phyloP scores from a whole-genome alignment of 306 rosid genomes.

The Lathyrus sativus region DNA sequence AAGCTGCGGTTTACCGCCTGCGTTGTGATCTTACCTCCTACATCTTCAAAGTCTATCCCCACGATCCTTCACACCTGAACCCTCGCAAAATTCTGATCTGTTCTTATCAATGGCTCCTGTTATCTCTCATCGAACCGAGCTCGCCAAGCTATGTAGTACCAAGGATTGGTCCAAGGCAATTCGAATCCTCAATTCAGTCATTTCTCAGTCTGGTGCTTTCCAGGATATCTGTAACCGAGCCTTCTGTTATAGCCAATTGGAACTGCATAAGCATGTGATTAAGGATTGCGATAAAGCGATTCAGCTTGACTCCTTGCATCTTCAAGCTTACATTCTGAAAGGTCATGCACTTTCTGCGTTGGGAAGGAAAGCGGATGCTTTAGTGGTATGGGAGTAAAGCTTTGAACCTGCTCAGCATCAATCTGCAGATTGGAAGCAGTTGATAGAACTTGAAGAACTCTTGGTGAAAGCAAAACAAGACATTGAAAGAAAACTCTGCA shows the following conservation, averaged over 20 bases:
- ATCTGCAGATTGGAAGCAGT: conserved; percentile 81
- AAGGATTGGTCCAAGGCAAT: conserved; percentile 96
- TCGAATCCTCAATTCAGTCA: conserved; percentile 79
- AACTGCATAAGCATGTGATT: conserved; percentile 89
- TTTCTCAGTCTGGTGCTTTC: conserved; percentile 59
- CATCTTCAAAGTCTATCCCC: conserved; percentile 6
- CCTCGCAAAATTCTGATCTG: conserved; percentile 45
- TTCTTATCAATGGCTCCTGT: conserved; percentile 56
- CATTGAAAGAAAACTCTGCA: too few species aligned
- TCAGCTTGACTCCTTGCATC: conserved; percentile 68
- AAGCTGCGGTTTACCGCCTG: too few species aligned
- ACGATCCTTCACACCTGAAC: conserved; percentile 6
- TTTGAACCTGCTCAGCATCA: conserved; percentile 66
- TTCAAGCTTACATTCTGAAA: conserved; percentile 87
- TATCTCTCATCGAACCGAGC: conserved; percentile 67
- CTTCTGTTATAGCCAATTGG: conserved; percentile 88
- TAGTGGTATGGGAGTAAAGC: conserved; percentile 89
- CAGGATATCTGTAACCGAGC: conserved; percentile 95
- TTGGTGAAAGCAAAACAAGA: conserved; percentile 58
- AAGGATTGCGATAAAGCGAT: conserved; percentile 92
- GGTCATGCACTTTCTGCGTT: conserved; percentile 73
- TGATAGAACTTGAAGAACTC: conserved; percentile 88
- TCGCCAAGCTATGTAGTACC: conserved; percentile 76
- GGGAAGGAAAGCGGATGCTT: conserved; percentile 85
- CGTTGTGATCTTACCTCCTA: conserved; percentile 17